phyloP scores from a whole-genome alignment of 2,329 filamentous ascomycete genomes.

The Cercospora sp. region DNA sequence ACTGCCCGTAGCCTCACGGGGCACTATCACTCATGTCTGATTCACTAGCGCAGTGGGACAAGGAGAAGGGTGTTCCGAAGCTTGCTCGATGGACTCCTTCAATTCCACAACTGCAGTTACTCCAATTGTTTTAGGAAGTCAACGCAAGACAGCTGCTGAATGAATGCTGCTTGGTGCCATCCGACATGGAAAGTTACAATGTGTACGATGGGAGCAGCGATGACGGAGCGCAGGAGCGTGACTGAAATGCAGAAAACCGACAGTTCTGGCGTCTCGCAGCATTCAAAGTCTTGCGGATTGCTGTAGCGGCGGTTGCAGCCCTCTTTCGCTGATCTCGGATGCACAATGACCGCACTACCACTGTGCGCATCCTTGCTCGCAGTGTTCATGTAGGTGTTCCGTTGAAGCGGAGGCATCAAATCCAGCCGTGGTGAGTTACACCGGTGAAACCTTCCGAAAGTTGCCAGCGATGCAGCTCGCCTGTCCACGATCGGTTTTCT shows the following conservation, averaged over 20 bases:
- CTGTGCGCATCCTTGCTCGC: constrained; percentile 2
- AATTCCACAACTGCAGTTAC: not conserved
- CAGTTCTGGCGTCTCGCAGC: not conserved
- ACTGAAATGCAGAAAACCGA: not conserved
- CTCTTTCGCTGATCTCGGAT: constrained; percentile 1
- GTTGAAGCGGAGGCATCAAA: not conserved
- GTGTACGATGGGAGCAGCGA: not conserved
- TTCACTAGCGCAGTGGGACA: no score
- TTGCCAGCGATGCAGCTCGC: constrained; percentile 5
- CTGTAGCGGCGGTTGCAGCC: constrained; percentile 4
- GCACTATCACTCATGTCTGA: no score
- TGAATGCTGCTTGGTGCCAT: constrained; percentile 7
- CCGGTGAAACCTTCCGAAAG: not conserved
- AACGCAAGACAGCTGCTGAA: not conserved
- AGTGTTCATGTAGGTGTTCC: not conserved
- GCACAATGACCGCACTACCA: not conserved
- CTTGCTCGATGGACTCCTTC: constrained; percentile 2
- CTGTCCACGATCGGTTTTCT: not conserved
- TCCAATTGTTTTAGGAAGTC: constrained; percentile 8
- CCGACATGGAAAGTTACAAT: constrained; percentile 8
- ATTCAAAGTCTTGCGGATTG: constrained; percentile 3
- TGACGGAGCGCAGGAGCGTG: constrained; percentile 3
- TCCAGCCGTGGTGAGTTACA: not conserved
- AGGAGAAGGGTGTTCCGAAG: constrained; percentile 9
- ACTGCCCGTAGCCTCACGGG: no score